Conservation (phyloP, 495 filamentous ascomycete genomes). For the Lasiosphaeris hirsuta region DNA sequence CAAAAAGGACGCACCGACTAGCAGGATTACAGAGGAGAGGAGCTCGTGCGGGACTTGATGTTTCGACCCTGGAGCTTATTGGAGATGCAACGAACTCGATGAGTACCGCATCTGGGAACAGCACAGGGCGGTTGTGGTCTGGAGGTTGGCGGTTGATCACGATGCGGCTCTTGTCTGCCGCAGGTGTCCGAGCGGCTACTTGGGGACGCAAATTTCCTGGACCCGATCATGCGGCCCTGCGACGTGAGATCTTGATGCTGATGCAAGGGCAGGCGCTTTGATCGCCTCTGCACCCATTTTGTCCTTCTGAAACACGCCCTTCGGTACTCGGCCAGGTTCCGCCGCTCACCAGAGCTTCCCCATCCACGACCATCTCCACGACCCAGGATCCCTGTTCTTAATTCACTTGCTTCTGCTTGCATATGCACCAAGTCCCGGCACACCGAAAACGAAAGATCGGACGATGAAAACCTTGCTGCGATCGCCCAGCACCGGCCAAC, state of each 20-base stretch:
- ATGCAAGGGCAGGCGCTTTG: constrained; percentile 30
- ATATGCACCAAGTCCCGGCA: constrained; percentile 10
- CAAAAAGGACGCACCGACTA: not conserved
- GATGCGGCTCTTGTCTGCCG: constrained; percentile 30
- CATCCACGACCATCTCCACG: not conserved
- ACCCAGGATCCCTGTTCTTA: constrained; percentile 3
- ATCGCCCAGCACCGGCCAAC: not conserved
- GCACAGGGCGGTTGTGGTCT: constrained; percentile 3
- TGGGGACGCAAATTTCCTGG: constrained; percentile 23
- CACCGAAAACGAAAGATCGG: not conserved
- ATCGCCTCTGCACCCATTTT: constrained; percentile 18
- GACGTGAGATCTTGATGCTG: constrained; percentile 27
- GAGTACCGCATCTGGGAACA: not conserved
- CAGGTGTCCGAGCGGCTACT: constrained; percentile 20
- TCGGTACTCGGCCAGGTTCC: constrained; percentile 12
- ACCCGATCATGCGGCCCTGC: constrained; percentile 29
- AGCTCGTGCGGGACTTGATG: constrained; percentile 2
- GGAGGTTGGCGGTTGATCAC: constrained; percentile 22
- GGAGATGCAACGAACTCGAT: not conserved
- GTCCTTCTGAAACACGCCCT: constrained; percentile 24
- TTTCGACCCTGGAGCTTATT: constrained; percentile 1
- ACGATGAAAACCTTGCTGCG: not conserved
- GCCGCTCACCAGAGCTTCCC: not conserved
- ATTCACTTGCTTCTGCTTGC: not conserved
- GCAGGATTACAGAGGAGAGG: constrained; percentile 13